Evolutionary conservation across 106 monocot genomes (phyloP), one percentile per base, ranked within the genome.

Genomic region (Posidonia australis): DNA sequence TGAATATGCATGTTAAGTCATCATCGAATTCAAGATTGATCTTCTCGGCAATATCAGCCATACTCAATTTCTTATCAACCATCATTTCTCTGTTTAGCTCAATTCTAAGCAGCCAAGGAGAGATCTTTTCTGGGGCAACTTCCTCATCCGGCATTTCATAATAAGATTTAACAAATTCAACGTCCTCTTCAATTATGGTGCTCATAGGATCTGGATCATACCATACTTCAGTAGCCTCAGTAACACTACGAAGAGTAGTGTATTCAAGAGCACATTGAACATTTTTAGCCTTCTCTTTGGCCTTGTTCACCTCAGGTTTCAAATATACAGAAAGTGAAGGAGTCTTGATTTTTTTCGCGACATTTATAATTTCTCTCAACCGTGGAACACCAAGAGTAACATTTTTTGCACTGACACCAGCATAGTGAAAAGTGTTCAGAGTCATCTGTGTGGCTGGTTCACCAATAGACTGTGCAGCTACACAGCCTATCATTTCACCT

Each of bases 371-470:
- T 68, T 98, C 98, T 44, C 91, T 84, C 64, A 98, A 74, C 82
- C 96, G 76, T 19, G 90, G 98, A 70, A 98, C 96, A 64, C 96
- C 96, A 54, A 98, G 85, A 28, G 96, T 98, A 21, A 98, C 90
- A 73, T 98, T 98, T 79, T 98, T 98, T n/a, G 98, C 98, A 83
- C 98, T 98, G 18, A 98, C 98, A 82, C 98, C 98, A 83, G 98
- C 98, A 83, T 87, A 98, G 42, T 98, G 98, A 74, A 98, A 98
- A 31, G 98, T 98, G 67, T 98, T 98, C 36, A 98, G 65, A 24
- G 98, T 98, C 98, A 98, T 98, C 70, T 98, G 98, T 18, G 98
- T 98, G 13, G 98, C 98, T 23, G 91, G 98, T 70, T 98, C 98
- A n/a, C 98, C 98, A 69, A 98, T 98, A 28, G 98, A 98, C 71